A percentile compares a stretch with the other conserved stretches of the same genome.
Evolutionary conservation across 2,329 filamentous ascomycete species (phyloP).

Genomic region (Chaetoscypha palmicola): DNA sequence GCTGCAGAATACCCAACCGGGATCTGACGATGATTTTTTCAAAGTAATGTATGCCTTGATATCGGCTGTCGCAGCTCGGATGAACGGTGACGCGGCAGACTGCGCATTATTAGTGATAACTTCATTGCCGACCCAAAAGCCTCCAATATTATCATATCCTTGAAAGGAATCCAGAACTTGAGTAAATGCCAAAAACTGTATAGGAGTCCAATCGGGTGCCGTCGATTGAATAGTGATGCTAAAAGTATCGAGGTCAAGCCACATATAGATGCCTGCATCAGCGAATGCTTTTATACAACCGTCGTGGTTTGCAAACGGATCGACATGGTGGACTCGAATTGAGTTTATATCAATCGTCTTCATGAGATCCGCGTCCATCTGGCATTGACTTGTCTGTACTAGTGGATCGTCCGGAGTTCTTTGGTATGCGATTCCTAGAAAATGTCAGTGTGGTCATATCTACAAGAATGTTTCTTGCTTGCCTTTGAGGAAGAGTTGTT

Average conservation of each 20-base stretch:
- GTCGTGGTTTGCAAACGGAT: conserved; percentile 61
- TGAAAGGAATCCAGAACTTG: conserved; percentile 61
- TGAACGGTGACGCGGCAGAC: conserved; percentile 45
- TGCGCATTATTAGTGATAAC: conserved; percentile 58
- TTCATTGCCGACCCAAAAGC: conserved; percentile 85
- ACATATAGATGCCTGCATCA: conserved; percentile 74
- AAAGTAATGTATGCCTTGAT: conserved; percentile 45
- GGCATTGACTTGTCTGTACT: conserved; percentile 66
- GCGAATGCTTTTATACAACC: conserved; percentile 75
- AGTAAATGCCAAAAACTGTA: conserved; percentile 59
- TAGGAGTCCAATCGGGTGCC: conserved; percentile 62
- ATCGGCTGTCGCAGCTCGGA: conserved; percentile 52
- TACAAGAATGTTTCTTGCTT: conserved; percentile 35
- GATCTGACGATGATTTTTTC: conserved; percentile 41
- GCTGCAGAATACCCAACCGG: conserved; percentile 55
- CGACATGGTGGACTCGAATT: conserved; percentile 84
- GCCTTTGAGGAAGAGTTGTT: conserved; percentile 29
- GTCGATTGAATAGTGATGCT: conserved; percentile 57
- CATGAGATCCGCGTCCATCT: conserved; percentile 69
- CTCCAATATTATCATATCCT: conserved; percentile 64
- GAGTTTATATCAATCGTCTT: conserved; percentile 72
- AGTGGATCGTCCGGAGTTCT: conserved; percentile 64
- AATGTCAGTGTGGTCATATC: conserved; percentile 17
- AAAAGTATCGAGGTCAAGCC: conserved; percentile 76
- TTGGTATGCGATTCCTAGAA: conserved; percentile 69